phyloP scores from a whole-genome alignment of 1,284 basidiomycete genomes.

The Leccinum subspadiceum region DNA sequence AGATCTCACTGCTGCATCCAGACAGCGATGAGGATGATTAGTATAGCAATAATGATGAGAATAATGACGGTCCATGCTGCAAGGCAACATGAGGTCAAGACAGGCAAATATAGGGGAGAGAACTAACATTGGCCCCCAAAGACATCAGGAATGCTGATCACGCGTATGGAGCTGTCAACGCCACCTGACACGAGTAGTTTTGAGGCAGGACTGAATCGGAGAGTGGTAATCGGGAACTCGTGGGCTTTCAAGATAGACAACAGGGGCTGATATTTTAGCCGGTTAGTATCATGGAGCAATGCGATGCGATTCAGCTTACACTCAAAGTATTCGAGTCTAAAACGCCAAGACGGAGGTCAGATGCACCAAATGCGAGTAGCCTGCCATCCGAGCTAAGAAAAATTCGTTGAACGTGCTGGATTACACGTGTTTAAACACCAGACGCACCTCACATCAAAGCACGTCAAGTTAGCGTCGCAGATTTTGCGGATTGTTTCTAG shows the following conservation, averaged over 20 bases:
- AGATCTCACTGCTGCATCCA: conserved; percentile 25
- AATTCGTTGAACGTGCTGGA: conserved; percentile 5
- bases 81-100: conserved; percentile 11
- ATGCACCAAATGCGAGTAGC: conserved; percentile 83
- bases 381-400: conserved; percentile 71
- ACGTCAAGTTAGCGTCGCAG: conserved; percentile 78
- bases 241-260: conserved; percentile 90
- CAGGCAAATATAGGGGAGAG: neutral
- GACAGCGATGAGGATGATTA: conserved; percentile 32
- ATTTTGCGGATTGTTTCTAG: conserved; percentile 60
- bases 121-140: conserved; percentile 54
- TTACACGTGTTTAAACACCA: conserved; percentile 7
- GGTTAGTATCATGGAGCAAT: conserved; percentile 2
- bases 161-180: conserved; percentile 86
- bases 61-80: conserved; percentile 44
- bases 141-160: conserved; percentile 71
- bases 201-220: conserved; percentile 85
- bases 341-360: conserved; percentile 84
- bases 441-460: conserved; percentile 79
- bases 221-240: conserved; percentile 89
- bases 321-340: conserved; percentile 79
- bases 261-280: conserved; percentile 58
- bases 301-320: conserved; percentile 45
- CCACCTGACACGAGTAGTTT: conserved; percentile 88
- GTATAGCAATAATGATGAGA: conserved; percentile 35